phyloP scores from a whole-genome alignment of 345 rosid species.

The Brassica napus region DNA sequence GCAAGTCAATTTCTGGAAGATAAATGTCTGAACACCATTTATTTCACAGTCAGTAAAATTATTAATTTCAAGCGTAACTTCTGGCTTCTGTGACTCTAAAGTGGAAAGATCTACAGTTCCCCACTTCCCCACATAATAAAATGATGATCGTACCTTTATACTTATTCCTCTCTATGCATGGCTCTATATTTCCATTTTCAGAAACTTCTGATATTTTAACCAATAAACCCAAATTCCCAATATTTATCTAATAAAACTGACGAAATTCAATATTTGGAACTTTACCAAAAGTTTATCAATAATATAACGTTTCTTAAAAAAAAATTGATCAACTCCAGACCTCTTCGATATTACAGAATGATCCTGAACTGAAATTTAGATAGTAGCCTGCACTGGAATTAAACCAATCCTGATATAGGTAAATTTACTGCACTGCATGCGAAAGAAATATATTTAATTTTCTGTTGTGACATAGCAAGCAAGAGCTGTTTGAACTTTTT shows the following conservation, averaged over 20 bases:
- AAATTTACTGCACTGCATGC: background rate
- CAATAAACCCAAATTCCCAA: background rate
- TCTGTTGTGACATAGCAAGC: constrained; percentile 26
- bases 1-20: constrained; percentile 36
- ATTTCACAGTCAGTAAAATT: constrained; percentile 35
- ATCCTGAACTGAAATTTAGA: constrained; percentile 5
- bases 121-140: constrained; percentile 22
- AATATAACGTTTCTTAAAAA: background rate
- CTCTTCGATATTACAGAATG: background rate
- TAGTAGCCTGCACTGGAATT: background rate
- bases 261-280: background rate
- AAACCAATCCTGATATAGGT: constrained; percentile 13
- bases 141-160: constrained; percentile 26
- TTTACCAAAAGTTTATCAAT: background rate
- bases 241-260: background rate
- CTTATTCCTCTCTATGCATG: background rate
- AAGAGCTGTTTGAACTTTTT: constrained; percentile 37
- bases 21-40: constrained; percentile 41
- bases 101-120: constrained; percentile 23
- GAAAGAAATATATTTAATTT: background rate
- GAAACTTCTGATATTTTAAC: background rate
- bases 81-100: constrained; percentile 20
- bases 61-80: constrained; percentile 24
- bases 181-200: constrained; percentile 34
- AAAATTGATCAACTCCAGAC: background rate